Evolutionary conservation across 2,329 filamentous ascomycete genomes (phyloP).

Genomic region (Colletotrichum ledebouriae): DNA sequence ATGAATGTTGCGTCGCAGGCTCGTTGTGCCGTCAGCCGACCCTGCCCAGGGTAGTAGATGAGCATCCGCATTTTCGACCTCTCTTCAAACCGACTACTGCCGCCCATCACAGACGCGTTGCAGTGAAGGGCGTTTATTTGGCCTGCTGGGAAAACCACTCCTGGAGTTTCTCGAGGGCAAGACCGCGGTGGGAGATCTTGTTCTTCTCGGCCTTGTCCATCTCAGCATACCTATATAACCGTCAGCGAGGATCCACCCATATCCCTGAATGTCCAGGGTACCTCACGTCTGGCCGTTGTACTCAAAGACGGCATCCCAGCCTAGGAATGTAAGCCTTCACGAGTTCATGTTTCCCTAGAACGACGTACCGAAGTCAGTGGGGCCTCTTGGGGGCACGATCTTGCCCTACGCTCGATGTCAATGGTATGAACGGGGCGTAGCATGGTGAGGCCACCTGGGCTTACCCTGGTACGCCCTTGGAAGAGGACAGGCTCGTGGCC

Average conservation of each 20-base stretch:
- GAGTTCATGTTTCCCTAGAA: background rate
- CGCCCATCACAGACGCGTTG: no score
- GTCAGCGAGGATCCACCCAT: conserved; percentile 16
- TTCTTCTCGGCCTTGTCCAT: conserved; percentile 94
- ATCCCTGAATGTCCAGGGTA: no score
- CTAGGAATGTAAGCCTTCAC: conserved; percentile 58
- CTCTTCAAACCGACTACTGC: no score
- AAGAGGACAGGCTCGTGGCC: conserved; percentile 88
- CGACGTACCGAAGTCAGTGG: conserved; percentile 81
- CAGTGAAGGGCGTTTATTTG: conserved; percentile 11
- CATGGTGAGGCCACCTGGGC: conserved; percentile 44
- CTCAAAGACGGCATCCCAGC: conserved; percentile 98
- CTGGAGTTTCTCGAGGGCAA: conserved; percentile 88
- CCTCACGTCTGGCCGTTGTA: conserved; percentile 85
- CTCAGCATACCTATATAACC: conserved; percentile 78
- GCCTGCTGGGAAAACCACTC: conserved; percentile 75
- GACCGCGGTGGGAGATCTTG: conserved; percentile 89
- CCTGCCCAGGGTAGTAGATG: conserved; percentile 13
- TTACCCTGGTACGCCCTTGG: conserved; percentile 87
- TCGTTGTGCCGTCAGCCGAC: conserved; percentile 1
- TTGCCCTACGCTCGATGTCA: conserved; percentile 65
- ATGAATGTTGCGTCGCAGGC: conserved; percentile 11
- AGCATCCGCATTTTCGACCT: background rate
- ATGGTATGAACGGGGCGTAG: background rate
- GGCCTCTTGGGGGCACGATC: conserved; percentile 87